Conservation (phyloP, 352 stramenopile species). For the Phytophthora podocarpi region DNA sequence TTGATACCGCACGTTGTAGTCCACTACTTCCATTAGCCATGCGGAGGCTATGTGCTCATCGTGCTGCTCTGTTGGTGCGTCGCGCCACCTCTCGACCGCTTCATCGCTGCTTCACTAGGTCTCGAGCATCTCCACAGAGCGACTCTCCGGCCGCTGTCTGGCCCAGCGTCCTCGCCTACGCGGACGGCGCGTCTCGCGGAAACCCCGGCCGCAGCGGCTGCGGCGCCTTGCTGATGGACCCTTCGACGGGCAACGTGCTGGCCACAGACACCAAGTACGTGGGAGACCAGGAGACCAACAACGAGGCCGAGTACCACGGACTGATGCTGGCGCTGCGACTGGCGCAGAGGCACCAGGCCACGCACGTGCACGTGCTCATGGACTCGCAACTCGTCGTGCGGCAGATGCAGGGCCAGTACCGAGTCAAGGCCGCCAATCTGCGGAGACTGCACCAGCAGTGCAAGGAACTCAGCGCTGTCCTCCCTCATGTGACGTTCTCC, state of each 20-base stretch:
- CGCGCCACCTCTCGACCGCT: neutral
- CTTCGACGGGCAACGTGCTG: conserved; percentile 43
- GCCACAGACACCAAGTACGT: conserved; percentile 51
- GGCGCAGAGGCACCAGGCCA: conserved; percentile 41
- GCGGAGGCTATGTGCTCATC: too few relatives aligned
- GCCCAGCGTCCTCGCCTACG: conserved; percentile 48
- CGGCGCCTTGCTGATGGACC: conserved; percentile 61
- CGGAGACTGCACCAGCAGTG: conserved; percentile 48
- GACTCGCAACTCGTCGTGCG: conserved; percentile 83
- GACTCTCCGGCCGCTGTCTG: neutral
- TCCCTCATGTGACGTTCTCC: conserved; percentile 51
- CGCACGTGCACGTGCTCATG: conserved; percentile 62
- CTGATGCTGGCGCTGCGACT: conserved; percentile 66
- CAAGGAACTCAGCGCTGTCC: conserved; percentile 31
- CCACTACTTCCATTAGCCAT: too few relatives aligned
- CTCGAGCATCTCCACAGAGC: neutral
- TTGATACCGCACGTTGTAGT: too few relatives aligned
- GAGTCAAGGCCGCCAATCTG: conserved; percentile 69
- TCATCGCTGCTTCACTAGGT: conserved; percentile 9
- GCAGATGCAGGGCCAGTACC: conserved; percentile 76
- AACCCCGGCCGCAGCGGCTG: conserved; percentile 70
- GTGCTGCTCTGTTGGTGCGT: conserved; percentile 1
- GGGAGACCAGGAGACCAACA: conserved; percentile 73
- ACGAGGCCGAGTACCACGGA: conserved; percentile 71
- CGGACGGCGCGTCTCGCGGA: conserved; percentile 72